Evolutionary conservation across 768 basidiomycete species (phyloP).

Genomic region (Leccinum broughii): DNA sequence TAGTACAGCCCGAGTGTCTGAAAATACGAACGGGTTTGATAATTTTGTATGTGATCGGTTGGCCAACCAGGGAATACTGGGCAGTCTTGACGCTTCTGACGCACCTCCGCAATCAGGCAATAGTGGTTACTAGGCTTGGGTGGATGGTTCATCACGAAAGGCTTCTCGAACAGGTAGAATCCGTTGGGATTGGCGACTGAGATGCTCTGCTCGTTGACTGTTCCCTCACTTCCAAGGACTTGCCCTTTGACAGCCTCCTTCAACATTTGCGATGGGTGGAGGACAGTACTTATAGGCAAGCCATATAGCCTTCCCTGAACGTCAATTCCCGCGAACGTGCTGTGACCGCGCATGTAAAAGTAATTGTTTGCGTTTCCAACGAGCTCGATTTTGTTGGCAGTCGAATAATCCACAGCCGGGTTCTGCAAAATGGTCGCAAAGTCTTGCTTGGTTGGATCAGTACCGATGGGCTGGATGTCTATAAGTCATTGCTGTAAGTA

Average conservation of each 20-base stretch:
- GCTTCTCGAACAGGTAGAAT: constrained; percentile 9
- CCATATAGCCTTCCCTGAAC: constrained; percentile 7
- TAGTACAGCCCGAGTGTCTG: no score
- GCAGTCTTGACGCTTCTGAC: constrained; percentile 11
- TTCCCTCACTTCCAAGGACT: neutral
- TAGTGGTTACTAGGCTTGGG: neutral
- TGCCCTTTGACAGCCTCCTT: neutral
- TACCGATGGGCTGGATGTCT: constrained; percentile 13
- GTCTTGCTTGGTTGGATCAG: neutral
- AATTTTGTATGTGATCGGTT: neutral
- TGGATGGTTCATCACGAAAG: constrained; percentile 4
- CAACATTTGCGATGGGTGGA: neutral
- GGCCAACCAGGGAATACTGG: constrained; percentile 8
- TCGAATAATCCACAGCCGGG: constrained; percentile 3
- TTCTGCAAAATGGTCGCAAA: neutral
- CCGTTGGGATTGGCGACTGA: neutral
- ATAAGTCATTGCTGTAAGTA: neutral
- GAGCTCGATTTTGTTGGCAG: neutral
- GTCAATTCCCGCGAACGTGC: constrained; percentile 10
- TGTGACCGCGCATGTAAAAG: constrained; percentile 13
- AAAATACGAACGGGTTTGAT: constrained; percentile 5
- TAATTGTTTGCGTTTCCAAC: constrained; percentile 10
- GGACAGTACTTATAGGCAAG: neutral
- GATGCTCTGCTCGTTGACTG: constrained; percentile 6
- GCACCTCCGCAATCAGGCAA: constrained; percentile 8